These are phyloP conservation scores for Ceratocystis variospora DNA, from an alignment of 2,329 filamentous ascomycete genomes.

Conservation along the genomic window DNA sequence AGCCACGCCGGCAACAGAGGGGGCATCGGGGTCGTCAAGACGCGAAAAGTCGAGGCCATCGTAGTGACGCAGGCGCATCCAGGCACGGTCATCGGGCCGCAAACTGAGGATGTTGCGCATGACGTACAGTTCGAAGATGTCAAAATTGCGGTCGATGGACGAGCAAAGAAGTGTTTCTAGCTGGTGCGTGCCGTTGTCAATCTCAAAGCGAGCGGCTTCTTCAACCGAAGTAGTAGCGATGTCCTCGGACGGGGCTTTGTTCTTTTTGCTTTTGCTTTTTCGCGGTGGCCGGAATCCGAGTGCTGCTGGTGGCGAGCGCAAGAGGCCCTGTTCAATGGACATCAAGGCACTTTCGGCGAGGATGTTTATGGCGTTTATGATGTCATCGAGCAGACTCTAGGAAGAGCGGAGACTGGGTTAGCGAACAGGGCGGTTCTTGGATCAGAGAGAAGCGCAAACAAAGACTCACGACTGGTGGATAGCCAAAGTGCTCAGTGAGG, in stretches of 20 bases:
- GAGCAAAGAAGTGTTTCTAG: constrained; percentile 69
- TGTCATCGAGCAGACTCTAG: constrained; percentile 87
- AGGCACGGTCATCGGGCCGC: constrained; percentile 53
- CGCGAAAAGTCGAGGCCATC: constrained; percentile 44
- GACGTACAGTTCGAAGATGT: constrained; percentile 79
- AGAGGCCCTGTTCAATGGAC: constrained; percentile 70
- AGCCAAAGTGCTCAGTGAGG: constrained; percentile 89
- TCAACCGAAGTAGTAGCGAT: constrained; percentile 24
- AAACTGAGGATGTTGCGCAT: constrained; percentile 72
- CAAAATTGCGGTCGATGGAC: constrained; percentile 72
- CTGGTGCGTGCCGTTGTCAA: constrained; percentile 78
- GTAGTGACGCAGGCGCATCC: constrained; percentile 76
- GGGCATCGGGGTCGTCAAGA: constrained; percentile 22
- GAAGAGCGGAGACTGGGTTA: constrained; percentile 12
- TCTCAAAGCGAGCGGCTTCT: constrained; percentile 45
- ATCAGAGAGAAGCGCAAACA: neutral
- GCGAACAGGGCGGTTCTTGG: neutral
- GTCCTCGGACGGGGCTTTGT: neutral
- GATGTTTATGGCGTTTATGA: constrained; percentile 93
- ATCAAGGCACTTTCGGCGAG: constrained; percentile 81
- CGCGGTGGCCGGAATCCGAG: constrained; percentile 60
- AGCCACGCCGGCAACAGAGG: constrained; percentile 54
- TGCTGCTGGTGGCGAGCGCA: constrained; percentile 55
- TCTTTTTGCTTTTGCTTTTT: constrained; percentile 25
- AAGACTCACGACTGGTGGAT: constrained; percentile 68